Base-by-base conservation (phyloP, 257 asterid species). In the Fraxinus excelsior region DNA sequence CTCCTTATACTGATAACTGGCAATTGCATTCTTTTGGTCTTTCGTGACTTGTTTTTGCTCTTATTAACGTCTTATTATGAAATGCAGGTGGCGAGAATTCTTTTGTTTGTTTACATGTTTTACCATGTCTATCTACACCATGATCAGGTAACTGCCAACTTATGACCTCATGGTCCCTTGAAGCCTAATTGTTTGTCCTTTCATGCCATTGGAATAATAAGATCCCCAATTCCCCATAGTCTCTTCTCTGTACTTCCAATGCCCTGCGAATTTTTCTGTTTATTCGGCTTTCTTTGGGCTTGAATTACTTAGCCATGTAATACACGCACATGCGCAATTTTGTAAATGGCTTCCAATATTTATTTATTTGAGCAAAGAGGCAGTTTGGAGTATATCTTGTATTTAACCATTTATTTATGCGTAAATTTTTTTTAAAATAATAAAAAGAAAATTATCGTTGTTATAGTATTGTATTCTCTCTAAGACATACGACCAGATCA, bases 21-120 rank as follows among this genome's bases (percentile, higher is more conserved):
- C 23, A 72, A 25, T 25, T 51, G 9, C 31, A 58, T 62, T 62
- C 68, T 9, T 62, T 26, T 62, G 14, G 38, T 46, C n/a, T 46
- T 46, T 26, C 9, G 31, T 5, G 71, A 18, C 70, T 49, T 74
- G 64, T 62, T 69, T 0, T 44, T 32, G 19, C 75, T 60, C 31
- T 74, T 65, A 58, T 78, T 42, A 65, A 78, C 66, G 37, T 81
- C 60, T 23, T 51, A 7, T 85, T 71, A 38, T 80, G 56, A 73
- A 87, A 79, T 91, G 90, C 98, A 94, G 98, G 97, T 90, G 70
- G 97, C 97, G 11, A 90, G 98, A 85, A 91, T 94, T 80, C 84
- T 94, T 76, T 86, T 94, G 95, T 94, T 94, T 74, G 86, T 82
- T 74, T 94, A 92, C 89, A 86, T 91, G 91, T 91, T 86, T 84